Evolutionary conservation across 2,329 filamentous ascomycete species (phyloP).

Genomic region (Didymella glomerata): DNA sequence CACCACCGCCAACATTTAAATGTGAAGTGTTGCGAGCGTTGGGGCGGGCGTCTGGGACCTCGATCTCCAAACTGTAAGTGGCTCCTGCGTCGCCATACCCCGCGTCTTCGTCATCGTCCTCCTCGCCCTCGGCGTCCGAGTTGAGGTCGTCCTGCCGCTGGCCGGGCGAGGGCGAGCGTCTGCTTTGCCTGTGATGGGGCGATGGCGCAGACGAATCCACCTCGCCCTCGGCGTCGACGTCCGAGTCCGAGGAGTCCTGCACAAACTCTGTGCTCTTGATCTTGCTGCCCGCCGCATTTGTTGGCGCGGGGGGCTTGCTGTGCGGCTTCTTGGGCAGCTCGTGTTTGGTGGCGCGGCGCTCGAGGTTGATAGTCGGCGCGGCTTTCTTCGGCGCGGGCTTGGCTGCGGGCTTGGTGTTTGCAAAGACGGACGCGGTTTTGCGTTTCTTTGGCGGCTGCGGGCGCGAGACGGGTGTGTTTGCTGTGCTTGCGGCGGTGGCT

Average conservation of each 20-base stretch:
- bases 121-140: slow-evolving; percentile 31
- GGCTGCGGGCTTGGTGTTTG: slow-evolving; percentile 32
- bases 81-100: slow-evolving; percentile 14
- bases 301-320: slow-evolving; percentile 24
- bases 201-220: neutral
- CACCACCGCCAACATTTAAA: neutral
- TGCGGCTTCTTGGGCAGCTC: slow-evolving; percentile 21
- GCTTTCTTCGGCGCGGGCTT: slow-evolving; percentile 31
- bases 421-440: slow-evolving; percentile 31
- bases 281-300: slow-evolving; percentile 27
- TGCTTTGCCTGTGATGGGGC: neutral
- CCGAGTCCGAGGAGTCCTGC: slow-evolving; percentile 35
- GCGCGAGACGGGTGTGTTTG: slow-evolving; percentile 4
- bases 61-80: slow-evolving; percentile 47
- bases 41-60: slow-evolving; percentile 42
- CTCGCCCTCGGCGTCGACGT: slow-evolving; percentile 30
- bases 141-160: slow-evolving; percentile 18
- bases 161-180: neutral
- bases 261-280: slow-evolving; percentile 47
- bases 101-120: slow-evolving; percentile 29
- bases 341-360: slow-evolving; percentile 46
- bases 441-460: slow-evolving; percentile 35
- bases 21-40: slow-evolving; percentile 26
- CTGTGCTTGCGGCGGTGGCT: neutral
- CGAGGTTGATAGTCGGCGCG: slow-evolving; percentile 46